These are phyloP conservation scores for Patellaria atrata DNA, from an alignment of 495 filamentous ascomycete species.

Conservation along the genomic window DNA sequence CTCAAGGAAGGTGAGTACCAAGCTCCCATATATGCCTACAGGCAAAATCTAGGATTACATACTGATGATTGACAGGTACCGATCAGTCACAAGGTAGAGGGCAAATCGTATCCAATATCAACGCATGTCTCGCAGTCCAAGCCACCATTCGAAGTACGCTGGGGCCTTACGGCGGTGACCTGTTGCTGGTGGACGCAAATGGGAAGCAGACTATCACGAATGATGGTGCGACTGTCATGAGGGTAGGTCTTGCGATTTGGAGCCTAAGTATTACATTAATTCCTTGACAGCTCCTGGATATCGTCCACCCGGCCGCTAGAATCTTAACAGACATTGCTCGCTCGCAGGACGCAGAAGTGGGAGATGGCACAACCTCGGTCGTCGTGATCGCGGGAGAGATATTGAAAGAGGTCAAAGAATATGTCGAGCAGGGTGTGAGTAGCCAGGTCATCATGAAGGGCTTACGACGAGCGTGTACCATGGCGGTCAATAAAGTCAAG, in stretches of 20 bases:
- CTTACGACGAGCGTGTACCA: conserved; percentile 67
- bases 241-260: conserved; percentile 39
- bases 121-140: conserved; percentile 95
- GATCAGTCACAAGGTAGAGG: conserved; percentile 94
- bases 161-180: conserved; percentile 93
- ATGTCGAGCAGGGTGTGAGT: conserved; percentile 93
- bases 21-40: conserved; percentile 1
- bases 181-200: conserved; percentile 90
- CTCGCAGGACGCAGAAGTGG: conserved; percentile 97
- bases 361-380: conserved; percentile 93
- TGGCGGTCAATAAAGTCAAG: conserved; percentile 98
- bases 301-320: conserved; percentile 92
- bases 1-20: conserved; percentile 75
- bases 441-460: conserved; percentile 96
- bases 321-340: conserved; percentile 97
- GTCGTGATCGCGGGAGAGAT: conserved; percentile 94
- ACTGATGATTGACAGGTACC: conserved; percentile 49
- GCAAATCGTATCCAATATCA: conserved; percentile 96
- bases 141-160: conserved; percentile 87
- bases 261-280: not conserved
- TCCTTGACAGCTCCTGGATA: conserved; percentile 67
- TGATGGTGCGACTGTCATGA: conserved; percentile 98
- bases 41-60: conserved; percentile 1
- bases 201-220: conserved; percentile 96
- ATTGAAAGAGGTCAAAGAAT: conserved; percentile 84